Base-by-base conservation (phyloP, 2,329 filamentous ascomycete species). In the Phyllosticta capitalensis region DNA sequence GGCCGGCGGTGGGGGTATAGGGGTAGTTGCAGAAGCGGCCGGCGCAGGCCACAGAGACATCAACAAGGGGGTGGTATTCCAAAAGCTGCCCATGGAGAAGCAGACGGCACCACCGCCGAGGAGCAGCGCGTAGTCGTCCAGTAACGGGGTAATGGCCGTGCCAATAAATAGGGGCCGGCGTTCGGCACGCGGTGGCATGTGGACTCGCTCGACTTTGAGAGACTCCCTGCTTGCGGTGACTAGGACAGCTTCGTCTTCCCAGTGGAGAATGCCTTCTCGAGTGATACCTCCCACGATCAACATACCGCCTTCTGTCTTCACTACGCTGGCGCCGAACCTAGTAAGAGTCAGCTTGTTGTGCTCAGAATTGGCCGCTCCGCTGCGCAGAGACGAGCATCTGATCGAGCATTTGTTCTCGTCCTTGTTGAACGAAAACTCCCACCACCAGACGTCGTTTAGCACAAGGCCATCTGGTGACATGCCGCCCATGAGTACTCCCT, bases 61-160 rank as follows among this genome's bases (percentile, higher is more conserved):
- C 24, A 45, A 9, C 50, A 22, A 14, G 21, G 19, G 26, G 2
- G 48, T 51, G 14, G 30, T 56, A 21, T 62, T 61, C 52, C 50
- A 56, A n/a, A 83, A 91, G 6, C 88, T 89, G 1, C 91, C 91
- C 80, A 95, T 95, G 0, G 89, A 91, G 75, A 95, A 95, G 70
- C 90, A 95, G 0, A 90, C 89, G 17, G 88, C 90, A 45, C 90
- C 92, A 17, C 92, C 92, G 1, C 90, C 90, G 54, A 88, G 72
- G 7, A 95, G 74, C 9, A 89, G 67, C 2, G 91, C 66, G 19
- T 80, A 73, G 28, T 78, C 75, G 66, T 26, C 74, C 74, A 80
- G 73, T 26, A 75, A 68, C 14, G 81, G 72, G 7, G 9, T 14
- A 14, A 81, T 76, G 4, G 84, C 84, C 59, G 85, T 81, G 1